Conservation (phyloP, 139 green algal species). For the Asterochloris sp. region DNA sequence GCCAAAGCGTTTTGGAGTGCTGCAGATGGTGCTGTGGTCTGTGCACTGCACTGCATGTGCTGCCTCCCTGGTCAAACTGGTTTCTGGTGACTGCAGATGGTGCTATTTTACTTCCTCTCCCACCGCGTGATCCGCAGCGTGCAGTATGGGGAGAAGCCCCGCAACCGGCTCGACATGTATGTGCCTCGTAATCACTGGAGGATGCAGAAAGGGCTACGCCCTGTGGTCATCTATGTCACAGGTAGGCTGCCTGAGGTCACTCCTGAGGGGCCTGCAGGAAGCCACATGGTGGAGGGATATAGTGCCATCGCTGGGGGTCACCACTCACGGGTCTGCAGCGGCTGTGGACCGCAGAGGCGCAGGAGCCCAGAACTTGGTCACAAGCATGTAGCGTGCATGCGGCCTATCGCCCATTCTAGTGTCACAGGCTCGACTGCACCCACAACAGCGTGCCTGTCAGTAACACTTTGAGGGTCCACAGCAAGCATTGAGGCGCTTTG, state of each 20-base stretch:
- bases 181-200: slow-evolving; percentile 41
- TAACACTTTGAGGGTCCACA: too few relatives aligned
- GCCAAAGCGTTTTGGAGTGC: not conserved
- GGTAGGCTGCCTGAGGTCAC: slow-evolving; percentile 25
- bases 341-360: too few relatives aligned
- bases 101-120: slow-evolving; percentile 79
- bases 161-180: slow-evolving; percentile 85
- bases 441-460: too few relatives aligned
- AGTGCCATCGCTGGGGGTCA: too few relatives aligned
- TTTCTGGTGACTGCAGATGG: slow-evolving; percentile 30
- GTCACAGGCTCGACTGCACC: too few relatives aligned
- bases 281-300: too few relatives aligned
- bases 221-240: slow-evolving; percentile 88
- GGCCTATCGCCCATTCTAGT: too few relatives aligned
- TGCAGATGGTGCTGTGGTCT: not conserved
- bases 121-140: slow-evolving; percentile 62
- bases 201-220: slow-evolving; percentile 20
- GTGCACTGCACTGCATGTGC: not conserved
- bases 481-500: not conserved
- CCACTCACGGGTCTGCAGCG: too few relatives aligned
- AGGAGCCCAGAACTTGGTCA: not conserved
- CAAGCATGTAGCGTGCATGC: not conserved
- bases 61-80: not conserved
- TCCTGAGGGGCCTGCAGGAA: too few relatives aligned
- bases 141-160: slow-evolving; percentile 65